Evolutionary conservation across 2,329 filamentous ascomycete genomes (phyloP), one percentile per base, ranked within the genome.

Genomic region (Aureobasidium namibiae): DNA sequence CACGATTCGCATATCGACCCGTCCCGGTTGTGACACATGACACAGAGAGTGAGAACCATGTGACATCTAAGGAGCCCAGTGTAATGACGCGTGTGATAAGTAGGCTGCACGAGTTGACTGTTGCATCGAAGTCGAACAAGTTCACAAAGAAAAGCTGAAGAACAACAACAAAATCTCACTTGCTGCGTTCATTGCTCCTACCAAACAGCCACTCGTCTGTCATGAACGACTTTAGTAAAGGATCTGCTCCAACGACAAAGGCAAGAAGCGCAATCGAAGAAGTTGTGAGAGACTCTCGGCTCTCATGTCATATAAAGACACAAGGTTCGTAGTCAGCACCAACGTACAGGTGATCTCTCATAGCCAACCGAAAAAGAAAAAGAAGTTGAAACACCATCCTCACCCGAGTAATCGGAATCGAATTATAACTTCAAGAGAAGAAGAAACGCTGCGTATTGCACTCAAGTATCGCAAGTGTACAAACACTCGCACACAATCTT

Each of bases 321-420:
- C 26, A 29, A 56, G 52, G 52, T 56, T 56, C 52, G 52, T 56
- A 56, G 52, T 44, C 52, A 44, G 52, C 52, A 56, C 52, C 29
- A 31, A 44, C 52, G 26, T 23, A 56, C 52, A 56, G 52, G 52
- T 56, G 52, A 38, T 56, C 52, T 56, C 52, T 56, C 39, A 2
- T 45, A 2, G 52, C 52, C 78, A 36, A 44, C 72, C 76, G 63
- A 64, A 65, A 72, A 72, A 74, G 76, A 31, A 76, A 72, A 76
- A 73, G 72, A 72, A 69, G 63, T 62, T 76, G 82, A 86, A 87
- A 83, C 85, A 84, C 83, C 86, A 82, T 84, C 86, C 87, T 82
- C 84, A 82, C 81, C 86, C 87, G 87, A 90, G 84, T 91, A 86
- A 92, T 90, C 88, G 86, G 88, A 91, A 91, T 92, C 87, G 88